Evolutionary conservation across 2,329 filamentous ascomycete species (phyloP), one percentile per base, ranked within the genome.

Genomic region (Scedosporium minutisporum): DNA sequence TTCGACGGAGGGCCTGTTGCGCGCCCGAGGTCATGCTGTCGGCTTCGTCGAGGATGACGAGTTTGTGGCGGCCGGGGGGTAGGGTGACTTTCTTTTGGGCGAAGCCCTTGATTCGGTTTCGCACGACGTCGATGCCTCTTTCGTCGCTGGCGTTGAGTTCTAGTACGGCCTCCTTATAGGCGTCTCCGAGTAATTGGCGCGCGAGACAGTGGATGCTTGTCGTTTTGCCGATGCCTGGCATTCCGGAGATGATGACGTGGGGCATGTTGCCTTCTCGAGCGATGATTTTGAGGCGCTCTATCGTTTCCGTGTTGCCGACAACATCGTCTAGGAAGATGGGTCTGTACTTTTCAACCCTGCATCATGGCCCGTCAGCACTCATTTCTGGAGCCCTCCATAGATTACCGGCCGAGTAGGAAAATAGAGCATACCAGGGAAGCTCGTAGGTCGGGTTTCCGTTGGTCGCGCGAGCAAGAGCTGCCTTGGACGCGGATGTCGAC

Each of bases 221-320:
- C 3, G 95, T 99, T 80, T 99, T 99, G 75, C 95, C 95, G 71
- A 97, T 99, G 71, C 95, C 95, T 21, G 95, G 95, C 92, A 96
- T 97, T 64, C 95, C 95, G n/a, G 91, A 96, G 71, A 99, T 97
- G 76, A 99, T 97, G 71, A 99, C 86, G 77, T 99, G 95, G 2
- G 95, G 95, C 93, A 99, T 97, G 77, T 99, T 99, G 69, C 95
- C 95, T 78, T 97, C 95, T 75, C 93, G 95, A 57, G 95, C 93
- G 69, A 99, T 97, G 71, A 99, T 97, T 74, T 97, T 97, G 69
- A 99, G 80, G 62, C 95, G 89, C 75, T 97, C 93, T 69, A 99
- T 92, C 1, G 95, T 99, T 74, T 99, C 95, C 21, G 91, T 96
- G 76, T 99, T 99, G 71, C 95, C 95, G 62, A 99, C 95, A 61